A percentile compares a stretch with the other conserved stretches of the same genome.
Evolutionary conservation across 768 basidiomycete species (phyloP).

Genomic region (Pleurotus salmoneostramineus): DNA sequence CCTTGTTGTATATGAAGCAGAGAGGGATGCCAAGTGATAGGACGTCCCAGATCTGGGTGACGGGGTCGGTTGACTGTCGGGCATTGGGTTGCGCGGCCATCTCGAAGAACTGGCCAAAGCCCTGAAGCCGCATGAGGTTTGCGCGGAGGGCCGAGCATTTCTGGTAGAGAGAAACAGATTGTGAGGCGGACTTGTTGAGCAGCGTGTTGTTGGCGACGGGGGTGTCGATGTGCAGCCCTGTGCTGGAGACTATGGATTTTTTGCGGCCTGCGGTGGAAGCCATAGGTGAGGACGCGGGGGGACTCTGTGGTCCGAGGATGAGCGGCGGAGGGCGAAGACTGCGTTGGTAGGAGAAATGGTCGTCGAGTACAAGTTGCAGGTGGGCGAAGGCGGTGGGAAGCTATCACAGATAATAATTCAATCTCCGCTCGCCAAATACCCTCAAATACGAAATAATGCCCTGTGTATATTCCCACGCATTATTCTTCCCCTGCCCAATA

Average conservation of each 20-base stretch:
- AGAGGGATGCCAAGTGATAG: constrained; percentile 91
- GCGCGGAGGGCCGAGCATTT: constrained; percentile 79
- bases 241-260: constrained; percentile 70
- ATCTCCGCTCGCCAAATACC: constrained; percentile 4
- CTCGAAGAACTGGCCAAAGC: constrained; percentile 68
- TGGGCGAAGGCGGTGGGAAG: constrained; percentile 2
- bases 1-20: constrained; percentile 83
- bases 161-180: constrained; percentile 87
- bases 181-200: constrained; percentile 88
- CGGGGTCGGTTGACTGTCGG: constrained; percentile 84
- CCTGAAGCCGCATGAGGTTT: constrained; percentile 73
- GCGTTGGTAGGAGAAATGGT: constrained; percentile 1
- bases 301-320: not conserved
- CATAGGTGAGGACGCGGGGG: constrained; percentile 25
- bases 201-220: constrained; percentile 76
- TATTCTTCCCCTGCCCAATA: not conserved
- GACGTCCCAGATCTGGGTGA: constrained; percentile 91
- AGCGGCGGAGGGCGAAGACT: not conserved
- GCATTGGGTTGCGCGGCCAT: constrained; percentile 54
- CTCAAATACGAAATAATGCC: not conserved
- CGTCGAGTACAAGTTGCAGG: not conserved
- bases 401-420: constrained; percentile 8
- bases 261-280: constrained; percentile 65
- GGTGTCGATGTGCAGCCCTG: constrained; percentile 66
- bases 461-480: constrained; percentile 2